These are phyloP conservation scores for Tagetes patula DNA, from an alignment of 129 eudicot species.

Conservation along the genomic window DNA sequence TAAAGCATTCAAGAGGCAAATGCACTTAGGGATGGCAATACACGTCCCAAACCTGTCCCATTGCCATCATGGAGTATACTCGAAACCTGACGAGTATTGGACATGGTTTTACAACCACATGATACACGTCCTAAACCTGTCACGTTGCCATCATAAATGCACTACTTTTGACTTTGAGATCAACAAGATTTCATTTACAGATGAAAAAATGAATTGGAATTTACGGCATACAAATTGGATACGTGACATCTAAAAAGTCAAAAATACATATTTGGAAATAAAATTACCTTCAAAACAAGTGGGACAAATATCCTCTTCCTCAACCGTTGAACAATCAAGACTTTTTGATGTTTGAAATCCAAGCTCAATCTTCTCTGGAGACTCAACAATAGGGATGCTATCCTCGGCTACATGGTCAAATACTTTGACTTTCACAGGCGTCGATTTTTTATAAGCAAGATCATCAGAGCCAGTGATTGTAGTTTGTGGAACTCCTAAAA, in stretches of 20 bases:
- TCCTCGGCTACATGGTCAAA: slow-evolving; percentile 29
- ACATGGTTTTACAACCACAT: no score
- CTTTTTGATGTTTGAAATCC: slow-evolving; percentile 39
- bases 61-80: no score
- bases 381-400: slow-evolving; percentile 27
- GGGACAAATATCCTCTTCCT: slow-evolving; percentile 78
- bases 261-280: slow-evolving; percentile 11
- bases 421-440: slow-evolving; percentile 32
- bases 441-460: slow-evolving; percentile 26
- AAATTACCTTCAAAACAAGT: slow-evolving; percentile 82
- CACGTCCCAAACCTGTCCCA: no score
- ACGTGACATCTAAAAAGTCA: slow-evolving; percentile 13
- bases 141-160: no score
- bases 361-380: slow-evolving; percentile 42
- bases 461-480: slow-evolving; percentile 21
- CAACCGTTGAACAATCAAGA: slow-evolving; percentile 31
- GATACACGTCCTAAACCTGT: no score
- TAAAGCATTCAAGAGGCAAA: background rate
- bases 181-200: background rate
- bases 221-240: background rate
- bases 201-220: slow-evolving; percentile 3
- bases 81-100: no score
- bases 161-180: slow-evolving; percentile 4
- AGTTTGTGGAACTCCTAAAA: slow-evolving; percentile 57
- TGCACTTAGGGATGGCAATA: no score